These are phyloP conservation scores for Entophlyctis luteolus DNA, from an alignment of 192 early-diverging fungal genomes.

Conservation along the genomic window DNA sequence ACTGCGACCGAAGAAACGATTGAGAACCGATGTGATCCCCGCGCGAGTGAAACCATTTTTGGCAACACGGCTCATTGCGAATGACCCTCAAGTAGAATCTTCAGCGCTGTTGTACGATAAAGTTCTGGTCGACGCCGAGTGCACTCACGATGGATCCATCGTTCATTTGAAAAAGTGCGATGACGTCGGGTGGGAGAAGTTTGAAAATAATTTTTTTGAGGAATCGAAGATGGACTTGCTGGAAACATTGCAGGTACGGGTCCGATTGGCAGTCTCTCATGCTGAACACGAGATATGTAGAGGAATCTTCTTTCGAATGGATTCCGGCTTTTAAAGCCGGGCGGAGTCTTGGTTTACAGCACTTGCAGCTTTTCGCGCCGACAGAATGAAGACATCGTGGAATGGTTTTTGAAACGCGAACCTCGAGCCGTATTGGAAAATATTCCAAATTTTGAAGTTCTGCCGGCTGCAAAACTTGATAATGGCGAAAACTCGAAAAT, in stretches of 20 bases:
- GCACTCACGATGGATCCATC: constrained; percentile 90
- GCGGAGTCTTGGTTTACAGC: constrained; percentile 84
- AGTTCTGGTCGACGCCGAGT: constrained; percentile 69
- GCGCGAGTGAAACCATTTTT: constrained; percentile 67
- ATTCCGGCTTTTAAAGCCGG: constrained; percentile 66
- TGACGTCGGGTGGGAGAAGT: constrained; percentile 73
- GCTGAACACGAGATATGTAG: constrained; percentile 33
- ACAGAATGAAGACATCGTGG: constrained; percentile 86
- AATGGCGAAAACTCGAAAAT: constrained; percentile 12
- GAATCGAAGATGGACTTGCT: constrained; percentile 57
- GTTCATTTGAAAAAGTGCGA: constrained; percentile 63
- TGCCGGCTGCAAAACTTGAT: constrained; percentile 33
- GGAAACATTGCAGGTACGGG: constrained; percentile 63
- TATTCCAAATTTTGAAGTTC: constrained; percentile 39
- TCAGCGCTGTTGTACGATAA: constrained; percentile 57
- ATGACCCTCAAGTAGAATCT: constrained; percentile 47
- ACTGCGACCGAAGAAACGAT: constrained; percentile 24
- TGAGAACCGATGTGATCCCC: not conserved
- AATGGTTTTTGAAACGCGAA: constrained; percentile 64
- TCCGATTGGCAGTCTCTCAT: no score
- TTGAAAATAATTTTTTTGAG: constrained; percentile 71
- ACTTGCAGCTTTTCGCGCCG: constrained; percentile 36
- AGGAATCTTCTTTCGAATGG: constrained; percentile 69
- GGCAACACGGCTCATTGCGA: constrained; percentile 65
- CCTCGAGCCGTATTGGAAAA: constrained; percentile 50